Base-by-base conservation (phyloP, 164 flowering plant genomes). In the Buxus sempervirens region DNA sequence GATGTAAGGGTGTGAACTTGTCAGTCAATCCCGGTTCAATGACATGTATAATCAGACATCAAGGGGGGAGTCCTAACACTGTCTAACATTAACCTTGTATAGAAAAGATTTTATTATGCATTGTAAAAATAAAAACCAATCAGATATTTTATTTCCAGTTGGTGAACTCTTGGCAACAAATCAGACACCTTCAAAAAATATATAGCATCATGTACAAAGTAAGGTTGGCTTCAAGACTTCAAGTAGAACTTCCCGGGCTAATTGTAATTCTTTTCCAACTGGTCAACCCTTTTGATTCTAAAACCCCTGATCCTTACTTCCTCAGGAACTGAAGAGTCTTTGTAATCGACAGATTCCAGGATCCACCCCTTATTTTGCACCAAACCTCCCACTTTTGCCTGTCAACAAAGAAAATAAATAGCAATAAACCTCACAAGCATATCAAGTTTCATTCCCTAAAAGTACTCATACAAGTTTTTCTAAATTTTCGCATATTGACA, bases 301-400 rank as follows among this genome's bases (percentile, higher is more conserved):
- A 94, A 94, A 45, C 98, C 97, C 65, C 98, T 79, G 45, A 79
- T 94, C 65, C 97, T 78, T 38, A 89, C 60, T 80, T 86, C 90
- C 65, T 94, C 98, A 1, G 93, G 88, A 14, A 76, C 62, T 16
- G 90, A 81, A 32, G 77, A 71, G 67, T 90, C 96, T 67, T 81
- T 91, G 72, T 83, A 78, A 64, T 91, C 90, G 20, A 90, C 90
- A 41, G 70, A 76, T 74, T 90, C 88, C 19, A 94, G 70, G 36
- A 62, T 63, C 96, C 96, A 94, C 4, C 98, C 96, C 58, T 85
- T 81, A 83, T 94, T 94, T 53, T 84, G 82, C 41, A 94, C 85
- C 16, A 68, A 42, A 42, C 96, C 98, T 62, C 76, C 80, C 21
- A 89, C 84, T 73, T 77, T 87, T 9, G 88, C 96, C 97, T 91